Base-by-base conservation (phyloP, 768 basidiomycete genomes). In the Ephemerocybe angulata region DNA sequence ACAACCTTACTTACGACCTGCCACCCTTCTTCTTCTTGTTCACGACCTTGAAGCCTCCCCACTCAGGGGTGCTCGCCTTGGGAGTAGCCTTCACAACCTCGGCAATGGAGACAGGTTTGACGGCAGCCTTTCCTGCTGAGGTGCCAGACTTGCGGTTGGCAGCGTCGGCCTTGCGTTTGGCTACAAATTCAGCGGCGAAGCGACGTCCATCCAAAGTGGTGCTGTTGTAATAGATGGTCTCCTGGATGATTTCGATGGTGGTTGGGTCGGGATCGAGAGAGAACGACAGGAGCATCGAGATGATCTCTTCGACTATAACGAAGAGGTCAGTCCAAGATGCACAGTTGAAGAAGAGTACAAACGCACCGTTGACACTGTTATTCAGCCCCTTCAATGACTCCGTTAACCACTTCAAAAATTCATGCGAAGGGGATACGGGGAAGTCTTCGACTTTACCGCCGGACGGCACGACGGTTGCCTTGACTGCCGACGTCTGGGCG, bases 11-110 rank as follows among this genome's bases (percentile, higher is more conserved):
- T 74, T 66, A 87, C 43, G 83, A 65, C 62, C 82, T 76, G 27
- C 80, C 80, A 15, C 86, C 81, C 72, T 91, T 92, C 83, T 93
- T 97, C 77, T 93, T 97, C 77, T 95, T 97, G 79, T 95, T 94
- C 62, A 93, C 93, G 50, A 94, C 90, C 4, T 95, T 88, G 72
- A 93, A 95, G 77, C 93, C 93, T 6, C 85, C 84, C 89, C 93
- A 95, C 66, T 90, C 89, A 41, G 82, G 77, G 55, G 85, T 84
- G 37, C 78, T 70, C 19, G 84, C 76, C 71, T 91, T 92, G 1
- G 92, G 93, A 58, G 88, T 85, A 10, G 87, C 81, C 71, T 93
- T 96, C 55, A 98, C 92, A 2, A 97, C 93, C 57, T 93, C 91
- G 11, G 90, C 91, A 58, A 92, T 88, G 1, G 88, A 88, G 21